phyloP scores from a whole-genome alignment of 2,329 filamentous ascomycete genomes.

The Teratosphaeria gauchensis region DNA sequence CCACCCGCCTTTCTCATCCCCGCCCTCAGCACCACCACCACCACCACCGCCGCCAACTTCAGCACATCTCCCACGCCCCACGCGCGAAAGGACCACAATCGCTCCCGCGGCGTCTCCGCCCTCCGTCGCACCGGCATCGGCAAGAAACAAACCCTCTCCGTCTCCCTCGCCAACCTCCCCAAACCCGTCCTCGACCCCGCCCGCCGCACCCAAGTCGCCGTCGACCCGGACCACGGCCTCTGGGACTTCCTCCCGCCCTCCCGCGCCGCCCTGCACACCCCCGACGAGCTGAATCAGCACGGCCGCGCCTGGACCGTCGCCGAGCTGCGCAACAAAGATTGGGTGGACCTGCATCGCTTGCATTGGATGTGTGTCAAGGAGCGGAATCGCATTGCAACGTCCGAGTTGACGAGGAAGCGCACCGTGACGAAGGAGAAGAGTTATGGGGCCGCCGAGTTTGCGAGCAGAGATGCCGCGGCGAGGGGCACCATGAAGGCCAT shows the following conservation, averaged over 20 bases:
- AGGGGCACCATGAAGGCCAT: constrained; percentile 68
- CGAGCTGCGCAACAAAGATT: constrained; percentile 81
- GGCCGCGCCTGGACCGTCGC: constrained; percentile 76
- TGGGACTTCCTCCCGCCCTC: constrained; percentile 79
- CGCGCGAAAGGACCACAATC: constrained; percentile 61
- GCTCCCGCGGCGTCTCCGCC: constrained; percentile 69
- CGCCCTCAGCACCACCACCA: constrained; percentile 16
- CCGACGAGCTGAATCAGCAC: constrained; percentile 60
- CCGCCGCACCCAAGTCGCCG: constrained; percentile 46
- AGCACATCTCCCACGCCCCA: constrained; percentile 15
- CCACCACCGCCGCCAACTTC: constrained; percentile 17
- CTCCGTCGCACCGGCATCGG: constrained; percentile 61
- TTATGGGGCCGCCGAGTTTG: constrained; percentile 62
- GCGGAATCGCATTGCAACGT: constrained; percentile 78
- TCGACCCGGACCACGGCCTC: constrained; percentile 70
- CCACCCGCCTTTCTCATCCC: constrained; percentile 28
- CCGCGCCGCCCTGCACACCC: constrained; percentile 51
- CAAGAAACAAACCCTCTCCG: constrained; percentile 46
- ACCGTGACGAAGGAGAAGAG: constrained; percentile 48
- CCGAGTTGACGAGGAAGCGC: constrained; percentile 54
- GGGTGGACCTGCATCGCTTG: constrained; percentile 82
- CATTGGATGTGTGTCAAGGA: constrained; percentile 96
- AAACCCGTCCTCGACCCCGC: constrained; percentile 54
- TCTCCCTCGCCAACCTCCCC: constrained; percentile 63
- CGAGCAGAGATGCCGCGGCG: constrained; percentile 57